Percentiles rank a stretch among this genome's conserved stretches.
These are phyloP conservation scores for Ganoderma boninense DNA, from an alignment of 1,284 basidiomycete species.

Conservation along the genomic window DNA sequence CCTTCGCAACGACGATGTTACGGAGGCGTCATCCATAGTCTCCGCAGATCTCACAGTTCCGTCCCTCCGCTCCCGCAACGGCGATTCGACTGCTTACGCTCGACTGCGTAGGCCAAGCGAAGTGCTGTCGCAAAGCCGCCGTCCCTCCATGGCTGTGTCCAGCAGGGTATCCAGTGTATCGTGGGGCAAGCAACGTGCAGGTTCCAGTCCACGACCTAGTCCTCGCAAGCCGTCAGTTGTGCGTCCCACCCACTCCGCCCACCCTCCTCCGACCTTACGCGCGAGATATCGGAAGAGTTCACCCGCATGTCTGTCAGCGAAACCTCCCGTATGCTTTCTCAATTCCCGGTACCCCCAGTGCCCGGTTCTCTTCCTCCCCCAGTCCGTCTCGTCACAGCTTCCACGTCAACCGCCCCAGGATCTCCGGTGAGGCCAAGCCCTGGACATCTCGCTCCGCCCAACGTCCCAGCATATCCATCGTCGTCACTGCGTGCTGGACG, in stretches of 20 bases:
- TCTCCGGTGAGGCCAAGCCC: slow-evolving; percentile 29
- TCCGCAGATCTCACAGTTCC: slow-evolving; percentile 31
- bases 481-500: slow-evolving; percentile 58
- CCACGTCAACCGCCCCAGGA: slow-evolving; percentile 34
- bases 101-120: slow-evolving; percentile 16
- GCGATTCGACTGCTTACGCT: slow-evolving; percentile 13
- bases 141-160: slow-evolving; percentile 9
- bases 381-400: slow-evolving; percentile 37
- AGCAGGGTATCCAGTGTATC: slow-evolving; percentile 20
- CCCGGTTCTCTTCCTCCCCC: slow-evolving; percentile 28
- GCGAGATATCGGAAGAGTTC: slow-evolving; percentile 36
- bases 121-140: slow-evolving; percentile 18
- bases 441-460: slow-evolving; percentile 34
- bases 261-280: slow-evolving; percentile 44
- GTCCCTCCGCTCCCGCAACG: slow-evolving; percentile 25
- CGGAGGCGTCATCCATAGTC: slow-evolving; percentile 22
- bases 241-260: slow-evolving; percentile 1
- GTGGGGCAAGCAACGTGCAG: slow-evolving; percentile 32
- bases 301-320: slow-evolving; percentile 37
- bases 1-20: slow-evolving; percentile 24
- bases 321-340: slow-evolving; percentile 39
- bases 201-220: slow-evolving; percentile 42
- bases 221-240: slow-evolving; percentile 36
- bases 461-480: slow-evolving; percentile 54
- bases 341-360: slow-evolving; percentile 40